Base-by-base conservation (phyloP, 2,329 filamentous ascomycete genomes). In the Torrubiella hemipterigena region DNA sequence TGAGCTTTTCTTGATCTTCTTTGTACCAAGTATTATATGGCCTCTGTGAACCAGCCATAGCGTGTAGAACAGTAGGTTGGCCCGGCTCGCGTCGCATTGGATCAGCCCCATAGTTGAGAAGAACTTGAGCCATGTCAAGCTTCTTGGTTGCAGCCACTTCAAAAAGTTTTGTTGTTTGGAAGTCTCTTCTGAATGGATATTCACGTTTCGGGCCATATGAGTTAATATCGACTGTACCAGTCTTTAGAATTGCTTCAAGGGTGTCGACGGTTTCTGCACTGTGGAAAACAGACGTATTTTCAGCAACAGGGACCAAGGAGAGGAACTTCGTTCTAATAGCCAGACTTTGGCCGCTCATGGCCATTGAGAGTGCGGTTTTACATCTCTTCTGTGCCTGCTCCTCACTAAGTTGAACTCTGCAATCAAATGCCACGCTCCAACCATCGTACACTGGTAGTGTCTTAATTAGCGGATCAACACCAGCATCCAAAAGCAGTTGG, bases 401-500 rank as follows among this genome's bases (percentile, higher is more conserved):
- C 16, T 16, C 13, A 16, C 16, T 13, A 29, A 9, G 15, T 17
- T 29, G 7, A 8, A 16, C 16, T 8, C 9, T 9, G n/a, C 9
- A 15, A n/a, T 24, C 20, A 31, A 23, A 15, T 43, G 28, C 5
- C 46, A 49, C n/a, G n/a, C 22, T 15, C 29, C 21, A 23, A 4
- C 3, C 4, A 8, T 7, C 5, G 13, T 23, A 16, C 4, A 24
- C 19, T 3, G 13, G 20, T n/a, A 10, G 11, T 11, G 19, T 31
- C 15, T 31, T 24, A 13, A 31, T 49, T 5, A 54, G 30, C 0
- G 55, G 50, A 22, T 53, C 37, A 1, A 55, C 51, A 9, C 57
- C 58, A 15, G 54, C 52, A 7, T 47, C 37, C 5, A 63, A 35
- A 4, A 62, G 38, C 2, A 43, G 32, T 12, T 32, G 36, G 4